Evolutionary conservation across 225 moss, liverwort and hornwort genomes (phyloP).

Genomic region (Pleurozium schreberi): DNA sequence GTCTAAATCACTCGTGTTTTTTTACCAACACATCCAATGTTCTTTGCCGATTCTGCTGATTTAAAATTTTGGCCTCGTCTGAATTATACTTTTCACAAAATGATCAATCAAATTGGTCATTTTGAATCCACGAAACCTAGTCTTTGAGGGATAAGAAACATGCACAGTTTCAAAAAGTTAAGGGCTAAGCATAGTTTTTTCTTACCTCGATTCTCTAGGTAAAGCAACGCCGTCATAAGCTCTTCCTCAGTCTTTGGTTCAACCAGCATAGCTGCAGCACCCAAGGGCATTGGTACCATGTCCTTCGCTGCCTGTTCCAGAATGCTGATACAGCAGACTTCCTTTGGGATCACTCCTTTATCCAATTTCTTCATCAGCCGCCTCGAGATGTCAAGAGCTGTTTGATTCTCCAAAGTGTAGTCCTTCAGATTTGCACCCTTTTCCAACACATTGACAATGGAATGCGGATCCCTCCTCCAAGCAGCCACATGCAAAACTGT

Average conservation of each 20-base stretch:
- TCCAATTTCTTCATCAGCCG: constrained; percentile 43
- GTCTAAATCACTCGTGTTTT: neutral
- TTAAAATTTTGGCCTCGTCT: neutral
- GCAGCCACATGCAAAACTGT: constrained; percentile 59
- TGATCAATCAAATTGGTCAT: neutral
- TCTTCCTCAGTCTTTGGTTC: constrained; percentile 44
- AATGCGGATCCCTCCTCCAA: constrained; percentile 71
- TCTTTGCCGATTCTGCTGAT: neutral
- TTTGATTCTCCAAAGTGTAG: constrained; percentile 45
- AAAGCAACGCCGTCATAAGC: constrained; percentile 48
- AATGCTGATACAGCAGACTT: constrained; percentile 44
- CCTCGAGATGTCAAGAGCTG: constrained; percentile 58
- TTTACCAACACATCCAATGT: neutral
- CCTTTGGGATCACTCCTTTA: constrained; percentile 39
- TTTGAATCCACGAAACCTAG: neutral
- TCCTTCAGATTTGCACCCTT: constrained; percentile 48
- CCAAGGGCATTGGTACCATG: constrained; percentile 20
- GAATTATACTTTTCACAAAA: neutral
- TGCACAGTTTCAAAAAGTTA: neutral
- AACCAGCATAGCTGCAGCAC: constrained; percentile 46
- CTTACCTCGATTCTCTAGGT: constrained; percentile 80
- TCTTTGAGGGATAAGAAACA: too few species aligned
- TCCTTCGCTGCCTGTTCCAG: constrained; percentile 52
- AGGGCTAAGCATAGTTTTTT: neutral
- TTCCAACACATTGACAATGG: constrained; percentile 54